Base-by-base conservation (phyloP, 805 yeast genomes). In the Starmerella roubikii region DNA sequence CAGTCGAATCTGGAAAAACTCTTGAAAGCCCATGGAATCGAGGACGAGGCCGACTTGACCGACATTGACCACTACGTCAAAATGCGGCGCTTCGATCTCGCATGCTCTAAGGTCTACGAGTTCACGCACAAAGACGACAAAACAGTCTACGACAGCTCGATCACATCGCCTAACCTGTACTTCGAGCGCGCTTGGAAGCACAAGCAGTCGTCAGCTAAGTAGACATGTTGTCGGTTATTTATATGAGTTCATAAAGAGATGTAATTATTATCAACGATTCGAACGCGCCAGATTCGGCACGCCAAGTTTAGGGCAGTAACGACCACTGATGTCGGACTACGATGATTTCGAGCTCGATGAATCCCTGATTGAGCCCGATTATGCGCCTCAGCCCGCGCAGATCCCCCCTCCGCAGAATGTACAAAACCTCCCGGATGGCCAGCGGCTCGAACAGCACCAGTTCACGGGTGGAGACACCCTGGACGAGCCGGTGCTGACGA, bases 61-160 rank as follows among this genome's bases (percentile, higher is more conserved):
- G 71, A 71, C 29, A 71, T 91, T 11, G 48, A 78, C 35, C 21
- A 15, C 29, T 17, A 11, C 6, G 36, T 33, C 12, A 88, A 80
- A 34, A 72, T 78, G 39, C 77, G 79, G 32, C 69, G 69, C 34
- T 69, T 70, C 39, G 73, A 77, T 19, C 68, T 75, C 29, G 96
- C 97, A 0, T 86, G 95, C 56, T 78, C 96, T 0, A 71, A 81
- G 53, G 94, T 83, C 3, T 82, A 83, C 59, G 96, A 86, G 53
- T 58, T 72, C 15, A 71, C 83, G 32, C 74, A 69, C 42, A 50
- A 58, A 3, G 57, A 59, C 15, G 62, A 56, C 38, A 52, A 52
- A 32, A 52, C 54, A 24, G 55, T 52, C 34, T 55, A 57, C 31
- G 78, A 74, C 41, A 76, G 72, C 43, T 66, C 72, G 34, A 79